Evolutionary conservation across 2,329 filamentous ascomycete species (phyloP).

Genomic region (Fusarium mundagurra): DNA sequence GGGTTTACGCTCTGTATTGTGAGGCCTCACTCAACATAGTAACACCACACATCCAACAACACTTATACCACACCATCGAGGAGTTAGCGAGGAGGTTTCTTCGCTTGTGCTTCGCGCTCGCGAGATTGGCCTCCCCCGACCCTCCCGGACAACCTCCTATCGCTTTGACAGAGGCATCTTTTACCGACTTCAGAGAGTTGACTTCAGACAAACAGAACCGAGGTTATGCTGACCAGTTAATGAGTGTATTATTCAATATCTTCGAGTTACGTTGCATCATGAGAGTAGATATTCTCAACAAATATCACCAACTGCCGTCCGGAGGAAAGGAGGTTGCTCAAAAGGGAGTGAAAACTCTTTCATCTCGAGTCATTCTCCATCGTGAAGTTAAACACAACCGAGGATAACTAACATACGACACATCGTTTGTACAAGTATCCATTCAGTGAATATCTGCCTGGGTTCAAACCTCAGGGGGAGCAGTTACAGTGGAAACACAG

Average conservation of each 20-base stretch:
- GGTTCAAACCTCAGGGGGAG: conserved; percentile 12
- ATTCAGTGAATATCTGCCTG: not conserved
- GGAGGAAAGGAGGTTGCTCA: conserved; percentile 38
- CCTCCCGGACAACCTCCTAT: not conserved
- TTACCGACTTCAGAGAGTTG: not conserved
- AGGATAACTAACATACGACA: conserved; percentile 33
- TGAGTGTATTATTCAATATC: not conserved
- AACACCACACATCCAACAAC: not conserved
- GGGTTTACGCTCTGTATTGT: not conserved
- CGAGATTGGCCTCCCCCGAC: not conserved
- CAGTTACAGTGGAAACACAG: conserved; percentile 6
- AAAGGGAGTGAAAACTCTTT: conserved; percentile 16
- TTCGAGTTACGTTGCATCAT: conserved; percentile 13
- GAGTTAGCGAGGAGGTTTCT: not conserved
- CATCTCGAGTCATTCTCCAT: not conserved
- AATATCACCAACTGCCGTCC: conserved; percentile 4
- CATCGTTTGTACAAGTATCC: not conserved
- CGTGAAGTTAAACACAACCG: conserved; percentile 19
- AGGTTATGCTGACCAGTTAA: conserved; percentile 11
- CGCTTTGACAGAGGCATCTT: not conserved
- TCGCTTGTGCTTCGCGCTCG: not conserved
- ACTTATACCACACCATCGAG: not conserved
- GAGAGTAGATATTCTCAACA: conserved; percentile 5
- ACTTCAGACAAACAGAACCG: conserved; percentile 10
- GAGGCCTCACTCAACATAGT: not conserved